Evolutionary conservation across 352 stramenopile species (phyloP).

Genomic region (Phytophthora litchii): DNA sequence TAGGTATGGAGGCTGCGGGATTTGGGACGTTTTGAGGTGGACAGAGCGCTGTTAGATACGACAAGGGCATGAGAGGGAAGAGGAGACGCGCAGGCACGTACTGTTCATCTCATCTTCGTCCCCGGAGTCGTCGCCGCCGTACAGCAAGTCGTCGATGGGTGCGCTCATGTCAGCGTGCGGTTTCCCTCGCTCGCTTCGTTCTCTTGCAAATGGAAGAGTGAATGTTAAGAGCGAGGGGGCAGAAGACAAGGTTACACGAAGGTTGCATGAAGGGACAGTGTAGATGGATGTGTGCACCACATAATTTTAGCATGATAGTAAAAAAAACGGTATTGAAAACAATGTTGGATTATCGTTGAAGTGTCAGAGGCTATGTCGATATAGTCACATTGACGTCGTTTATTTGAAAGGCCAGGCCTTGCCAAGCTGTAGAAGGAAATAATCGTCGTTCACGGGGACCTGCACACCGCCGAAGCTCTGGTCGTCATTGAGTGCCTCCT

Average conservation of each 20-base stretch:
- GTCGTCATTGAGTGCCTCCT: constrained; percentile 33
- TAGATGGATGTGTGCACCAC: neutral
- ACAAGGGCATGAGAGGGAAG: neutral
- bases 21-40: neutral
- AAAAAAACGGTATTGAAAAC: too few species aligned
- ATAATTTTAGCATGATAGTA: too few species aligned
- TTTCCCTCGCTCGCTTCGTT: constrained; percentile 9
- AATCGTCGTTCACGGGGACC: constrained; percentile 32
- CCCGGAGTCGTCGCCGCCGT: constrained; percentile 80
- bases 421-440: constrained; percentile 23
- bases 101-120: constrained; percentile 76
- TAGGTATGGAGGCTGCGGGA: constrained; percentile 27
- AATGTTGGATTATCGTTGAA: neutral
- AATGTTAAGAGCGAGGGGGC: neutral
- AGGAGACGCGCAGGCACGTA: constrained; percentile 39
- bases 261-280: neutral
- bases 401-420: constrained; percentile 21
- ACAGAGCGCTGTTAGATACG: constrained; percentile 21
- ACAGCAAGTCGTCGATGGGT: constrained; percentile 85
- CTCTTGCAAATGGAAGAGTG: constrained; percentile 32
- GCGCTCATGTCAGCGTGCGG: constrained; percentile 62
- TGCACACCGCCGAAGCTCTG: constrained; percentile 23
- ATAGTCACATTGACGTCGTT: neutral
- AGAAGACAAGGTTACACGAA: neutral
- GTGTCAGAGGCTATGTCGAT: neutral